phyloP scores from a whole-genome alignment of 2,329 filamentous ascomycete species.

The Fusarium fujikuroi region DNA sequence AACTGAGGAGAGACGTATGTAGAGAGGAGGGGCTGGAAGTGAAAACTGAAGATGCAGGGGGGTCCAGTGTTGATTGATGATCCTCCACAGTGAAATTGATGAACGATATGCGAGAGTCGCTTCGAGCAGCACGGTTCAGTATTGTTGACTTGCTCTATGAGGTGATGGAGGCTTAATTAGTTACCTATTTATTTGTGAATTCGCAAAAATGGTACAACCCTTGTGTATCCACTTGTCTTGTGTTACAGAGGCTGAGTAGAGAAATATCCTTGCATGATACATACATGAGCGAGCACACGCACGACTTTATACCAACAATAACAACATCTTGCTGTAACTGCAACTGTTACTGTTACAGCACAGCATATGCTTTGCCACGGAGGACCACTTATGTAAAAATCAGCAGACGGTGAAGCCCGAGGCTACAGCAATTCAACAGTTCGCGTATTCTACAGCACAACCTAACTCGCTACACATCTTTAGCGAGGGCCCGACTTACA shows the following conservation, averaged over 20 bases:
- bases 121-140: slow-evolving; percentile 26
- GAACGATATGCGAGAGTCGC: slow-evolving; percentile 31
- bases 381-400: slow-evolving; percentile 14
- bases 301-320: not conserved
- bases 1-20: not conserved
- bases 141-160: slow-evolving; percentile 16
- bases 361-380: not conserved
- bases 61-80: not conserved
- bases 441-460: not conserved
- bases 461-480: not conserved
- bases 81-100: slow-evolving; percentile 2
- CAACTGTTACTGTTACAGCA: not conserved
- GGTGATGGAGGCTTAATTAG: not conserved
- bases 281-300: not conserved
- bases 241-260: not conserved
- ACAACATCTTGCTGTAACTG: not conserved
- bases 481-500: slow-evolving; percentile 14
- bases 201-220: not conserved
- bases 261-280: not conserved
- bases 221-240: slow-evolving; percentile 3
- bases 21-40: not conserved
- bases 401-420: slow-evolving; percentile 18
- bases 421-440: not conserved
- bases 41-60: slow-evolving; percentile 4
- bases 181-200: not conserved